These are phyloP conservation scores for Escallonia rubra DNA, from an alignment of 129 eudicot species.

Conservation along the genomic window DNA sequence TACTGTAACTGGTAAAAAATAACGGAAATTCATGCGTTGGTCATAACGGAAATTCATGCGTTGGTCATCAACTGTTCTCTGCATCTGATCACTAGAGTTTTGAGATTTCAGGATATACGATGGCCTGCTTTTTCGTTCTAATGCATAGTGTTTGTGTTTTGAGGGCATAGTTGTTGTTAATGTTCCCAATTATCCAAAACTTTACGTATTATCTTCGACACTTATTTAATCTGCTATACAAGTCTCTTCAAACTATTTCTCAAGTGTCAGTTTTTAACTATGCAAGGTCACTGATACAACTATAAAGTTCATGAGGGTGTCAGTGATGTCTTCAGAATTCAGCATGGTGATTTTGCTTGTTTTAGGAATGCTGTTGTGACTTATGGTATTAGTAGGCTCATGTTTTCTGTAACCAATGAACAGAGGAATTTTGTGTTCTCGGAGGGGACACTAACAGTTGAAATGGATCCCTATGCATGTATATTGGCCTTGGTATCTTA, in stretches of 20 bases:
- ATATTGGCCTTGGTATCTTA: not conserved
- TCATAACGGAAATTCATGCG: no score
- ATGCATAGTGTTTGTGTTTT: no score
- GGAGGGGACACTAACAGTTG: not conserved
- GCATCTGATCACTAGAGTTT: no score
- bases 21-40: no score
- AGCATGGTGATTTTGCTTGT: not conserved
- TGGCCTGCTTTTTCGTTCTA: not conserved
- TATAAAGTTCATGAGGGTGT: not conserved
- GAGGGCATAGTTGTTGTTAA: no score
- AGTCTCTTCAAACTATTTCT: not conserved
- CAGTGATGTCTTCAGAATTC: not conserved
- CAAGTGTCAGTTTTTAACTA: not conserved
- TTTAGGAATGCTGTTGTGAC: not conserved
- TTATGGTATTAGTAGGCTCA: not conserved
- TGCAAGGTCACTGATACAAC: not conserved
- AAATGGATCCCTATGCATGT: not conserved
- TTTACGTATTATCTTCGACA: no score
- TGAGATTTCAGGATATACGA: not conserved
- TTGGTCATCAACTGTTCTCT: no score
- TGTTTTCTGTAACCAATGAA: not conserved
- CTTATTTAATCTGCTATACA: no score
- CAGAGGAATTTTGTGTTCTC: not conserved
- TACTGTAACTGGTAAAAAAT: no score
- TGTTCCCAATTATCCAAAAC: no score